phyloP scores from a whole-genome alignment of 1,139 yeast genomes.

The Hansenula sp. region DNA sequence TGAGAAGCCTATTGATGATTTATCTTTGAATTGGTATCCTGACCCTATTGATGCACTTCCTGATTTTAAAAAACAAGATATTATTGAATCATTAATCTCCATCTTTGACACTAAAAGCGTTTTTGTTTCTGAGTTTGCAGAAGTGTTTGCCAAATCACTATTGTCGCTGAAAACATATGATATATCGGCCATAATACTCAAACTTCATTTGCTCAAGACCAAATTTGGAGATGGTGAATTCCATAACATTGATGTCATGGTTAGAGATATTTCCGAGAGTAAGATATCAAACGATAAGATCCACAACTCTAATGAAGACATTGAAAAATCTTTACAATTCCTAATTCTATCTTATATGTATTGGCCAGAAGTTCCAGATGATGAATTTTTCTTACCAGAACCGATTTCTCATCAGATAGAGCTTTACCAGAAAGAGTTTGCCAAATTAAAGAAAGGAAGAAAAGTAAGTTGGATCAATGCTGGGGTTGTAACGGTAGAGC shows the following conservation, averaged over 20 bases:
- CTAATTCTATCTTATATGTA: constrained; percentile 37
- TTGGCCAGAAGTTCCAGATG: constrained; percentile 28
- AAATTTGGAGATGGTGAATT: constrained; percentile 68
- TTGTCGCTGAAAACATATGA: constrained; percentile 44
- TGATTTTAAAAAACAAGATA: constrained; percentile 67
- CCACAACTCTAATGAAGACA: constrained; percentile 8
- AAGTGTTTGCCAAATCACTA: constrained; percentile 59
- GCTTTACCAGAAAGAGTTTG: constrained; percentile 39
- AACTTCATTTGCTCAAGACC: constrained; percentile 50
- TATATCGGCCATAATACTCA: constrained; percentile 35
- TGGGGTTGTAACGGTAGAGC: constrained; percentile 59
- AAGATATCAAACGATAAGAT: constrained; percentile 32
- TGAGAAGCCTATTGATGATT: constrained; percentile 20
- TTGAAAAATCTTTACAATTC: constrained; percentile 26
- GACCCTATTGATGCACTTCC: constrained; percentile 93
- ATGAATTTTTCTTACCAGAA: constrained; percentile 43
- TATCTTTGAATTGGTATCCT: constrained; percentile 65
- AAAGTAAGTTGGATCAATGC: constrained; percentile 53
- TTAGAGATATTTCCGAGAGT: constrained; percentile 65
- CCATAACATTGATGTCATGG: constrained; percentile 77
- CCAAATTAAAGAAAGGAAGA: constrained; percentile 49
- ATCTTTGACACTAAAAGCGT: constrained; percentile 76
- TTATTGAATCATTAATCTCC: constrained; percentile 67
- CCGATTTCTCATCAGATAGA: constrained; percentile 36
- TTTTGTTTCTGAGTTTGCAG: constrained; percentile 67